Percentiles rank a stretch among this genome's conserved stretches.
phyloP scores from a whole-genome alignment of 2,329 filamentous ascomycete genomes.

The Dactylellina haptotyla region DNA sequence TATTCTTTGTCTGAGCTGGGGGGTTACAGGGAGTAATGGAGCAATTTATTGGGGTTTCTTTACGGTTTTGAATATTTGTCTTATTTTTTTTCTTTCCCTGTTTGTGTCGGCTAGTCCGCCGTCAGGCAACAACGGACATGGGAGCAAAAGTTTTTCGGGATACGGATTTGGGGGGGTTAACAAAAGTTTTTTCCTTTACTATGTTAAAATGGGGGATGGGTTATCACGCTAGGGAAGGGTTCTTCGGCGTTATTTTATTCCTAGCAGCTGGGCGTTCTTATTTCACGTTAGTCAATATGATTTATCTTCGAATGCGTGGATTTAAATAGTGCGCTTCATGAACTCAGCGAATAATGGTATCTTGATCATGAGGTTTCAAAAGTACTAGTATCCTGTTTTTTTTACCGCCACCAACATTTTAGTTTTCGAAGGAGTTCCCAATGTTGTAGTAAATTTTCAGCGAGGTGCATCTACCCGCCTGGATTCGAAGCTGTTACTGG shows the following conservation, averaged over 20 bases:
- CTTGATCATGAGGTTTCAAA: no score
- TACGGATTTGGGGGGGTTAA: background rate
- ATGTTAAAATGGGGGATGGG: background rate
- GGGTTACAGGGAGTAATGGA: background rate
- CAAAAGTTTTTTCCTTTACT: constrained; percentile 3
- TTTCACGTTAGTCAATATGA: constrained; percentile 13
- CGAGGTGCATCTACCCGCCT: no score
- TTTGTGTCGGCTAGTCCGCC: constrained; percentile 23
- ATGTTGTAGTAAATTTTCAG: no score
- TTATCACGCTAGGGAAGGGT: background rate
- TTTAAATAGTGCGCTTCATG: background rate
- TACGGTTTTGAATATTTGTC: background rate
- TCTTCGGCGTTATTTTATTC: constrained; percentile 2
- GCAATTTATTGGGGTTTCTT: background rate
- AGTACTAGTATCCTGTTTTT: no score
- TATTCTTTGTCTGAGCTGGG: background rate
- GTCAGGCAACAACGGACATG: constrained; percentile 17
- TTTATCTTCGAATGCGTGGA: constrained; percentile 1
- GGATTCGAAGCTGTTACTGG: no score
- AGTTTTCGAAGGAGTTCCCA: background rate
- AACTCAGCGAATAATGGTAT: no score
- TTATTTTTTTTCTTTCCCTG: background rate
- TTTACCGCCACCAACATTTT: no score
- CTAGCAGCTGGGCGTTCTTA: background rate
- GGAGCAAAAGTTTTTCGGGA: constrained; percentile 5